phyloP scores from a whole-genome alignment of 768 basidiomycete species.

The Cystobasidium onofrii region DNA sequence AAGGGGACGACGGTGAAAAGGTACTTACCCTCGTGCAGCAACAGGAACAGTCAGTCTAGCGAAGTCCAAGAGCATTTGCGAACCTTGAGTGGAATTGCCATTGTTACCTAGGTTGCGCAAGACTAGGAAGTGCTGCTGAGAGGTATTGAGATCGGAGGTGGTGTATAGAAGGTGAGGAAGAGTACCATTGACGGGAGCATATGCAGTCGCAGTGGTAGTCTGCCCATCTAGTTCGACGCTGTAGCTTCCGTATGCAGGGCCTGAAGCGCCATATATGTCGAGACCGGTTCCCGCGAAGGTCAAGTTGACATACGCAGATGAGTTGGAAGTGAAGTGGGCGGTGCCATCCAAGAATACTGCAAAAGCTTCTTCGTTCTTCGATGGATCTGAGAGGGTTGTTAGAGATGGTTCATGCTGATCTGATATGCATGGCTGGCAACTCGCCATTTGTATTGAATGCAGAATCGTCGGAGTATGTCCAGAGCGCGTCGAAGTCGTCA shows the following conservation, averaged over 20 bases:
- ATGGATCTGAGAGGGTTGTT: not conserved
- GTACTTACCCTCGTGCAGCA: not conserved
- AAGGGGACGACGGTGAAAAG: too few relatives aligned
- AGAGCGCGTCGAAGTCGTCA: constrained; percentile 10
- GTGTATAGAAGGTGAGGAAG: constrained; percentile 2
- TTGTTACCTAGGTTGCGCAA: not conserved
- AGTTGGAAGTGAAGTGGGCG: not conserved
- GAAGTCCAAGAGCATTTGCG: constrained; percentile 8
- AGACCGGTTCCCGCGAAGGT: not conserved
- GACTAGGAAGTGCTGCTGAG: not conserved
- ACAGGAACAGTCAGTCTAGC: not conserved
- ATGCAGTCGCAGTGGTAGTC: not conserved
- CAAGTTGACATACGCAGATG: not conserved
- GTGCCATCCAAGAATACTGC: not conserved
- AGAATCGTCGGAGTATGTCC: not conserved
- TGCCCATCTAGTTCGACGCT: constrained; percentile 14
- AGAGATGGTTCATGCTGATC: too few relatives aligned
- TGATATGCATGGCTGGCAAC: not conserved
- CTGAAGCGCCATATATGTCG: constrained; percentile 1
- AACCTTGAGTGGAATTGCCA: not conserved
- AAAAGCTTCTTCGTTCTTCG: not conserved
- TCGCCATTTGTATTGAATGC: not conserved
- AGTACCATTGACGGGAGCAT: not conserved
- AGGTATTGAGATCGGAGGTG: not conserved
- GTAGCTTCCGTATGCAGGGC: not conserved